Percentiles rank a stretch among this genome's conserved stretches.
Evolutionary conservation across 768 basidiomycete genomes (phyloP).

Genomic region (Pholiota microspora): DNA sequence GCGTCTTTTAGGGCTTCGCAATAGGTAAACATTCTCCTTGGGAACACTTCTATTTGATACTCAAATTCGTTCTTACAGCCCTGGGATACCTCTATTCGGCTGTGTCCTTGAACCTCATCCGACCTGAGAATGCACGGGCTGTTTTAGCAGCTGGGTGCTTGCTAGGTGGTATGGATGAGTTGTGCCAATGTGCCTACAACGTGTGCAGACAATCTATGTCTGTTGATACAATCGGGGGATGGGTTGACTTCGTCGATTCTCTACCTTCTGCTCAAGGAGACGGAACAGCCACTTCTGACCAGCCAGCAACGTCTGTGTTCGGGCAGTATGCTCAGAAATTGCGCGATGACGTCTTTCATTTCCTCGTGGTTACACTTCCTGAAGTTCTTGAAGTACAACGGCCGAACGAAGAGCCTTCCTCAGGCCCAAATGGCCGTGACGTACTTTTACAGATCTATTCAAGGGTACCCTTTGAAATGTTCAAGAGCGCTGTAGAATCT

Average conservation of each 20-base stretch:
- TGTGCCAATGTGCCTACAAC: conserved; percentile 77
- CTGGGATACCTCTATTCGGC: conserved; percentile 81
- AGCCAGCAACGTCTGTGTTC: conserved; percentile 59
- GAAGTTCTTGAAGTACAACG: conserved; percentile 55
- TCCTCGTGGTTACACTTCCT: conserved; percentile 74
- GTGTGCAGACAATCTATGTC: conserved; percentile 74
- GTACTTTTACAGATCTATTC: conserved; percentile 73
- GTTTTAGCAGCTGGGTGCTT: conserved; percentile 84
- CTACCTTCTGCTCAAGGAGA: conserved; percentile 50
- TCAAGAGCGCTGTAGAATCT: conserved; percentile 80
- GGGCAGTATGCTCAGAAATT: conserved; percentile 75
- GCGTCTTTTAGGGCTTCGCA: conserved; percentile 57
- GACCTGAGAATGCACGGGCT: conserved; percentile 77
- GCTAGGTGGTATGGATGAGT: conserved; percentile 84
- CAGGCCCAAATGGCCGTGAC: conserved; percentile 58
- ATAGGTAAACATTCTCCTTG: conserved; percentile 47
- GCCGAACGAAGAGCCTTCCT: conserved; percentile 34
- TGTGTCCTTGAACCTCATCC: conserved; percentile 64
- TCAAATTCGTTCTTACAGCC: conserved; percentile 39
- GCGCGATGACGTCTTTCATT: conserved; percentile 75
- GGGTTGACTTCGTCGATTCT: conserved; percentile 75
- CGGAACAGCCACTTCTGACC: conserved; percentile 48
- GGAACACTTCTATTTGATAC: conserved; percentile 5
- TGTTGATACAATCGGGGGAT: conserved; percentile 69
- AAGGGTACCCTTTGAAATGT: conserved; percentile 83